phyloP scores from a whole-genome alignment of 2,329 filamentous ascomycete species.

The Neonectria sp. region DNA sequence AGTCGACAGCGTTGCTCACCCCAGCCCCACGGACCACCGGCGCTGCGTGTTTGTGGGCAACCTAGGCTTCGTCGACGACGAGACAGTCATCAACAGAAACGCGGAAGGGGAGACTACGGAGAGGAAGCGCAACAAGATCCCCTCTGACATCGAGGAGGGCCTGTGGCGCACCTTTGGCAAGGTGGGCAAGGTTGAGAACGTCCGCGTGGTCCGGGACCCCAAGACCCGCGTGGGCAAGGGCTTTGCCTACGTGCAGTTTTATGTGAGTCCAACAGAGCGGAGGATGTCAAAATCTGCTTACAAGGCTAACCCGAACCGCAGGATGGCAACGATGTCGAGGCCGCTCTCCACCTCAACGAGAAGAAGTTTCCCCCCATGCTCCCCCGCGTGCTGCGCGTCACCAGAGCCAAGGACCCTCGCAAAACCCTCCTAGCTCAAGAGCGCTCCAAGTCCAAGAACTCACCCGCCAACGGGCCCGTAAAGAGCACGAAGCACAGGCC shows the following conservation, averaged over 20 bases:
- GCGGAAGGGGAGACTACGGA: slow-evolving; percentile 77
- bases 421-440: slow-evolving; percentile 68
- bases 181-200: slow-evolving; percentile 88
- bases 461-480: slow-evolving; percentile 55
- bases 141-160: slow-evolving; percentile 92
- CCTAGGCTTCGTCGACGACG: slow-evolving; percentile 94
- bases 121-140: slow-evolving; percentile 81
- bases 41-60: slow-evolving; percentile 98
- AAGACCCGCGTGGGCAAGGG: slow-evolving; percentile 96
- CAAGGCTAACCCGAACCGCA: slow-evolving; percentile 49
- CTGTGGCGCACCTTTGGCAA: slow-evolving; percentile 86
- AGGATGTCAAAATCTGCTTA: slow-evolving; percentile 7
- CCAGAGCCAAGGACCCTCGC: slow-evolving; percentile 83
- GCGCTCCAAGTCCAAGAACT: slow-evolving; percentile 50
- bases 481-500: slow-evolving; percentile 73
- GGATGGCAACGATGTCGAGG: slow-evolving; percentile 90
- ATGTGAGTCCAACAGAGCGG: slow-evolving; percentile 61
- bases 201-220: slow-evolving; percentile 90
- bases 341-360: slow-evolving; percentile 88
- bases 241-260: slow-evolving; percentile 97
- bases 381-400: slow-evolving; percentile 89
- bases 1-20: slow-evolving; percentile 92
- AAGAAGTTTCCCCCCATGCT: slow-evolving; percentile 96
- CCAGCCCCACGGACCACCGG: slow-evolving; percentile 84
- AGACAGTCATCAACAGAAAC: slow-evolving; percentile 77